A percentile compares a stretch with the other conserved stretches of the same genome.
phyloP scores from a whole-genome alignment of 2,329 filamentous ascomycete species.

The Aureobasidium melanogenum region DNA sequence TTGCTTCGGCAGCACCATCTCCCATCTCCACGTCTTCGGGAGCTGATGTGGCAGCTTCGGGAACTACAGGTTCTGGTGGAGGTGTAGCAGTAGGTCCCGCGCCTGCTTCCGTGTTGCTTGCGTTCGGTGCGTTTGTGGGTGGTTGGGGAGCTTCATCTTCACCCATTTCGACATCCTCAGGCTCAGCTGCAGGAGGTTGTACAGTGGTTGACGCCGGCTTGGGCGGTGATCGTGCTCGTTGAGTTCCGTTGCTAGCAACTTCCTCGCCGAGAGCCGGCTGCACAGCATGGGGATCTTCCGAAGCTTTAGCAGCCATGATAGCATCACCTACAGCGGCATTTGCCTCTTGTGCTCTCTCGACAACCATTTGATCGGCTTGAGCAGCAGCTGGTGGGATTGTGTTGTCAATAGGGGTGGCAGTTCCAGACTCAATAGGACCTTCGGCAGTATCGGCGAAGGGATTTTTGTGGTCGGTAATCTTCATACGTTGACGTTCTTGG shows the following conservation, averaged over 20 bases:
- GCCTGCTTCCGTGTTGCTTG: background rate
- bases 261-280: constrained; percentile 3
- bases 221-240: constrained; percentile 4
- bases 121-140: background rate
- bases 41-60: background rate
- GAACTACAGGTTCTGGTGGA: background rate
- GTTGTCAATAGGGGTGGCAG: constrained; percentile 6
- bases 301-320: constrained; percentile 20
- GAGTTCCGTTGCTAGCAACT: constrained; percentile 11
- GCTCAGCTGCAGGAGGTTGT: background rate
- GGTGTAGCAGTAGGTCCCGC: background rate
- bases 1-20: constrained; percentile 12
- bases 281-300: constrained; percentile 6
- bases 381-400: background rate
- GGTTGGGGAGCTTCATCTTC: constrained; percentile 14
- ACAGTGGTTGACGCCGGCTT: background rate
- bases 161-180: constrained; percentile 20
- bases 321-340: constrained; percentile 20
- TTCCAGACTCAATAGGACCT: constrained; percentile 27
- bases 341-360: constrained; percentile 17
- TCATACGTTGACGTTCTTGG: constrained; percentile 31
- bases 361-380: constrained; percentile 18
- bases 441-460: constrained; percentile 41
- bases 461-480: constrained; percentile 55
- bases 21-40: constrained; percentile 13